Evolutionary conservation across 192 early-diverging fungal species (phyloP).

Genomic region (Dissophora globulifera): DNA sequence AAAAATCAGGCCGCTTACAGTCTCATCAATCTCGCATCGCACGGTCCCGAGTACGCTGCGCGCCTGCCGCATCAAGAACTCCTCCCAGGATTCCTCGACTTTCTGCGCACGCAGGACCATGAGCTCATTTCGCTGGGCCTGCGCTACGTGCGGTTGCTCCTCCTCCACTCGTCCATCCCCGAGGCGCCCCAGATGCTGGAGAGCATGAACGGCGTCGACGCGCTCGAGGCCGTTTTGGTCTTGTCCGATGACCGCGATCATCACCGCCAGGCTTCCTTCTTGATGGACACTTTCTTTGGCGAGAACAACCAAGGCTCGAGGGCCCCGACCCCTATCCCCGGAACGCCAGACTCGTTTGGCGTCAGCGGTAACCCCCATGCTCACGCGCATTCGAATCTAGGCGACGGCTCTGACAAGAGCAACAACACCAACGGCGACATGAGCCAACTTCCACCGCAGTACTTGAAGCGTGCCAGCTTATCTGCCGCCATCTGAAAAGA

Average conservation of each 20-base stretch:
- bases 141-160: constrained; percentile 65
- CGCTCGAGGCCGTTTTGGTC: constrained; percentile 64
- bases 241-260: constrained; percentile 62
- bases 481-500: constrained; percentile 17
- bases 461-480: constrained; percentile 39
- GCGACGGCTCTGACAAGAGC: no score
- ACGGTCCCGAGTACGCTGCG: constrained; percentile 59
- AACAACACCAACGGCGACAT: no score
- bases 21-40: constrained; percentile 69
- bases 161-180: constrained; percentile 60
- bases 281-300: constrained; percentile 71
- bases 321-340: constrained; percentile 45
- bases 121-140: constrained; percentile 72
- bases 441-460: constrained; percentile 36
- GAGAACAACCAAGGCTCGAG: constrained; percentile 58
- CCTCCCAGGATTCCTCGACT: constrained; percentile 64
- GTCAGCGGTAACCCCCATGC: constrained; percentile 2
- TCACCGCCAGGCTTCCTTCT: constrained; percentile 54
- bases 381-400: no score
- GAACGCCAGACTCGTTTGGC: constrained; percentile 24
- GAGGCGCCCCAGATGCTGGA: constrained; percentile 45
- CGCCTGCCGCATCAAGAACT: constrained; percentile 57
- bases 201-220: constrained; percentile 62
- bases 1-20: constrained; percentile 65
- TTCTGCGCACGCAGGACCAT: constrained; percentile 69